Base-by-base conservation (phyloP, 2,329 filamentous ascomycete genomes). In the Colletotrichum sp. region DNA sequence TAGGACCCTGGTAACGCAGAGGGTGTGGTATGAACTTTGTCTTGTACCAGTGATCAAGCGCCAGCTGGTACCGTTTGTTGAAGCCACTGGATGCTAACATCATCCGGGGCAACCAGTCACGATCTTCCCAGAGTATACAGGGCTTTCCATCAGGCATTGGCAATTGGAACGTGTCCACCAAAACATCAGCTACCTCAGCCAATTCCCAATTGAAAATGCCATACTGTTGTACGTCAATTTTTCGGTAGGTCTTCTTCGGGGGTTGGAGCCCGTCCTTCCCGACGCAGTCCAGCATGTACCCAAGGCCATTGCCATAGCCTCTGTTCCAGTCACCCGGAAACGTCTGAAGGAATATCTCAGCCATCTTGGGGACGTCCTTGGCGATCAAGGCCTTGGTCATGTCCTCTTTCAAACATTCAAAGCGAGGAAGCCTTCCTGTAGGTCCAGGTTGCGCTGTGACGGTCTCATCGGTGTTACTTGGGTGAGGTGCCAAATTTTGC, bases 21-120 rank as follows among this genome's bases (percentile, higher is more conserved):
- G 27, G 55, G 16, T 6, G 0, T 0, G 55, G 55, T 9, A 29
- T n/a, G 55, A 58, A n/a, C 3, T 4, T 4, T 24, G 24, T 4
- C 24, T 4, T 3, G 0, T 7, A 8, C 4, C 15, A 38, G 36
- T 38, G 36, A 38, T 5, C 36, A 38, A 0, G 2, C 18, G 8
- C 36, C 7, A 9, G 36, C 7, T 38, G 0, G 15, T 16, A 38
- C 16, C 1, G 36, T 18, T 11, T 0, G 27, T 33, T 33, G 55
- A 29, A 29, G 55, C 8, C 55, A 33, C 8, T 18, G 9, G 24
- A 24, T 24, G 24, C 24, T 24, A 24, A 24, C 24, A 24, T 24
- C 24, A 24, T 24, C 24, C 24, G 24, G 24, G 24, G 24, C 24
- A 24, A 24, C 24, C 24, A 27, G 24, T 27, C 24, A 27, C 24